Percentiles rank a stretch among this genome's conserved stretches.
Conservation (phyloP, 169 alveolate genomes). For the Blepharisma undulans region DNA sequence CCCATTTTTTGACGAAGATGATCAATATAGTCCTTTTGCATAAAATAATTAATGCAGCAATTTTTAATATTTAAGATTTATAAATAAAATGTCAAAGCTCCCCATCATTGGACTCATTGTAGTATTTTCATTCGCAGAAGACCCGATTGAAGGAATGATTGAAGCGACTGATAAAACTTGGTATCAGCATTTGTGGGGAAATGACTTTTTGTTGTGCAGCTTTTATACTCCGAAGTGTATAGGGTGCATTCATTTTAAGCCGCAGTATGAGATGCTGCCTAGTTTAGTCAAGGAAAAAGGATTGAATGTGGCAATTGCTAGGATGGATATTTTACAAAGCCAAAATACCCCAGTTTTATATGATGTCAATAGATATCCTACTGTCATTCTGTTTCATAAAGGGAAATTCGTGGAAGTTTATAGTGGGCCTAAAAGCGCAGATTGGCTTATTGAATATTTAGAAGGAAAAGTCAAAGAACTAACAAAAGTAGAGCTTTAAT, state of each 20-base stretch:
- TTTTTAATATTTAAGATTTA: neutral
- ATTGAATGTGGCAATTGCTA: neutral
- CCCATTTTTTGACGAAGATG: neutral
- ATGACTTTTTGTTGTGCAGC: neutral
- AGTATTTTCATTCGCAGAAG: neutral
- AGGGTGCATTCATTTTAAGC: neutral
- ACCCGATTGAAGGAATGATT: neutral
- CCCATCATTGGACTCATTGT: neutral
- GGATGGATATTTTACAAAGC: neutral
- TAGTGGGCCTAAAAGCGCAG: neutral
- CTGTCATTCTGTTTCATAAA: neutral
- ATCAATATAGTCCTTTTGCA: neutral
- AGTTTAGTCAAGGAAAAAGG: neutral
- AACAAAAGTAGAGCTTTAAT: neutral
- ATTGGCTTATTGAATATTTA: neutral
- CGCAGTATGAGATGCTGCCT: neutral
- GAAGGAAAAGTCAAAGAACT: neutral
- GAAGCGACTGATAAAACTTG: neutral
- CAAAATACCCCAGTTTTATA: neutral
- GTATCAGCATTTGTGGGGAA: neutral
- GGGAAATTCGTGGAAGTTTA: neutral
- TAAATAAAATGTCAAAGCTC: neutral
- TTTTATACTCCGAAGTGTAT: neutral
- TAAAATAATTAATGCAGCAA: neutral
- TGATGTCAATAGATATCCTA: neutral